Conservation (phyloP, 1,284 basidiomycete species). For the Ceratobasidium theobromae region DNA sequence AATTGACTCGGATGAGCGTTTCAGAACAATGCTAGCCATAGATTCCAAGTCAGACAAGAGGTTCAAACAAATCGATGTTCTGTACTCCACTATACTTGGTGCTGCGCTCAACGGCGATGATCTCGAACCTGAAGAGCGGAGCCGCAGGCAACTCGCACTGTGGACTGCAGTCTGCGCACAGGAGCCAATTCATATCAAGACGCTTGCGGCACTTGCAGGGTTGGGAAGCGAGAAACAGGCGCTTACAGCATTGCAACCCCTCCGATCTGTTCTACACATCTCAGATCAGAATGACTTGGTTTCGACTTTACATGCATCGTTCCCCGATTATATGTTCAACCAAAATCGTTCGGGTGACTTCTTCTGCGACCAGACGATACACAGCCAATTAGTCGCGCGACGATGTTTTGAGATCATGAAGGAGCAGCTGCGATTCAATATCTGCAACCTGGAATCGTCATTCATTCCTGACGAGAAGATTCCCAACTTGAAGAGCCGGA, state of each 20-base stretch:
- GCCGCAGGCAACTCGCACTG: not conserved
- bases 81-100: not conserved
- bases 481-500: not conserved
- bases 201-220: not conserved
- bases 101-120: not conserved
- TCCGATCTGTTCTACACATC: not conserved
- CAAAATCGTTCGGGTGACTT: too few species aligned
- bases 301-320: not conserved
- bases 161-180: not conserved
- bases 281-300: not conserved
- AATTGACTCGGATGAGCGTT: not conserved
- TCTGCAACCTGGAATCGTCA: slow-evolving; percentile 20
- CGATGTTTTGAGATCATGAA: not conserved
- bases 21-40: not conserved
- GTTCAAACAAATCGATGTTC: not conserved
- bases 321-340: too few species aligned
- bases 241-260: not conserved
- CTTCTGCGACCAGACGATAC: too few species aligned
- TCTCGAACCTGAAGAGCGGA: not conserved
- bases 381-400: too few species aligned
- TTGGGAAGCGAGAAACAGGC: not conserved
- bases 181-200: not conserved
- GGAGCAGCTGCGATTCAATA: not conserved
- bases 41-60: not conserved
- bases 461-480: not conserved